Conservation (phyloP, 2,329 filamentous ascomycete species). For the Rachicladosporium sp. region DNA sequence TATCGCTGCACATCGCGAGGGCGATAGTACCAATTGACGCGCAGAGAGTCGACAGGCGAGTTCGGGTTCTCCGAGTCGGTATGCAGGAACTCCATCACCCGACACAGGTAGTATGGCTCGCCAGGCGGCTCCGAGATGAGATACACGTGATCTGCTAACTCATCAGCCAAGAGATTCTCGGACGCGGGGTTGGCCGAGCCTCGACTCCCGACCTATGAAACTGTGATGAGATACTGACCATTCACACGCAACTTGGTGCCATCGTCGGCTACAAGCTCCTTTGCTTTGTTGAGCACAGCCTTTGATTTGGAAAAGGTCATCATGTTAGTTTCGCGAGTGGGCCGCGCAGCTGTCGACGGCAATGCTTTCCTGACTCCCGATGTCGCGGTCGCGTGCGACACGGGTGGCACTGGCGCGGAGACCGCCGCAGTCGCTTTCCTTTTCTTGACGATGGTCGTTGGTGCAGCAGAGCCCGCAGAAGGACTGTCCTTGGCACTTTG, state of each 20-base stretch:
- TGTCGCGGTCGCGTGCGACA: constrained; percentile 12
- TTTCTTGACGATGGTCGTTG: constrained; percentile 56
- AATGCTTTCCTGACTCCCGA: constrained; percentile 10
- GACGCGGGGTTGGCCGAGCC: no score
- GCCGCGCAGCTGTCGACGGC: constrained; percentile 24
- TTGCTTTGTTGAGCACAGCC: constrained; percentile 53
- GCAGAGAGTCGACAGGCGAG: constrained; percentile 69
- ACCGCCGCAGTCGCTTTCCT: constrained; percentile 57
- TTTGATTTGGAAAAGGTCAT: constrained; percentile 69
- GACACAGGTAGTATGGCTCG: constrained; percentile 92
- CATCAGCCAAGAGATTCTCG: neutral
- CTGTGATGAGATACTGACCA: constrained; percentile 47
- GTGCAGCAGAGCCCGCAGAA: constrained; percentile 47
- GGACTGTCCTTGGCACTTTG: constrained; percentile 12
- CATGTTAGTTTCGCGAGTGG: constrained; percentile 63
- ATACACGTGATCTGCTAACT: constrained; percentile 67
- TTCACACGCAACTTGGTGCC: constrained; percentile 73
- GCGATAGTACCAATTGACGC: constrained; percentile 97
- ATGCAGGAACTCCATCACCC: constrained; percentile 97
- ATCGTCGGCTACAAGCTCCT: constrained; percentile 77
- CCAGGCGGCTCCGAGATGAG: constrained; percentile 94
- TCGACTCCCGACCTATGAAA: neutral
- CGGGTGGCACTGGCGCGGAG: constrained; percentile 13
- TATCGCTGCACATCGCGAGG: constrained; percentile 92
- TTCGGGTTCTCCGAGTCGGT: constrained; percentile 55